Base-by-base conservation (phyloP, 345 rosid genomes). In the Hibiscus mutabilis region DNA sequence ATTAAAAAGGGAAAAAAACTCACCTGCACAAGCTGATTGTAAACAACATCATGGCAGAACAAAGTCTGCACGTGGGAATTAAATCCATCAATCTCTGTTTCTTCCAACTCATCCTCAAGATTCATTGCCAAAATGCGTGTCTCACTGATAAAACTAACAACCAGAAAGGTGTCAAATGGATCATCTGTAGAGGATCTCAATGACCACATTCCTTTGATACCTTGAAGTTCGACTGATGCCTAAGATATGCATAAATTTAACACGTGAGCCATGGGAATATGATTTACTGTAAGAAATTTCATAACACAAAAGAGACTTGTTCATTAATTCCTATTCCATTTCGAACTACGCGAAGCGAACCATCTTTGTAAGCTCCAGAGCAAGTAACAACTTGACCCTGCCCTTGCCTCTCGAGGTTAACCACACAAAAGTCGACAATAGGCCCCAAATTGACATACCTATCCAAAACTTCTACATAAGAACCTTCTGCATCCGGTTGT, bases 141-240 rank as follows among this genome's bases (percentile, higher is more conserved):
- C 86, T 91, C 98, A 29, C 89, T 87, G 76, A 91, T 88, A 77
- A 94, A 94, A 82, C 98, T 94, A 73, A 91, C 97, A 57, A 94
- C 97, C 73, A 94, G 76, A 85, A 91, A 94, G 71, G 97, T 91
- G 72, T 89, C 98, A 80, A 75, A 91, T 69, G 93, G 87, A 80
- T 94, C 98, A 72, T 91, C 93, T 49, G 87, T 84, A 19, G 96
- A 88, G 53, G 93, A 87, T 83, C 95, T 89, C 71, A 94, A 66
- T 31, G 98, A 91, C 98, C 98, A 94, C 93, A 94, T 90, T 78
- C 98, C 98, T 80, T 94, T 91, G 81, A 94, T 90, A 61, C 97
- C 98, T 85, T 90, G 97, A 86, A 94, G 94, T 82, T 91, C 97
- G 61, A 91, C 97, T 0, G 97, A 94, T 37, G 96, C 97, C 98